phyloP scores from a whole-genome alignment of 2,329 filamentous ascomycete species.

The Tolypocladium cylindrosporum region DNA sequence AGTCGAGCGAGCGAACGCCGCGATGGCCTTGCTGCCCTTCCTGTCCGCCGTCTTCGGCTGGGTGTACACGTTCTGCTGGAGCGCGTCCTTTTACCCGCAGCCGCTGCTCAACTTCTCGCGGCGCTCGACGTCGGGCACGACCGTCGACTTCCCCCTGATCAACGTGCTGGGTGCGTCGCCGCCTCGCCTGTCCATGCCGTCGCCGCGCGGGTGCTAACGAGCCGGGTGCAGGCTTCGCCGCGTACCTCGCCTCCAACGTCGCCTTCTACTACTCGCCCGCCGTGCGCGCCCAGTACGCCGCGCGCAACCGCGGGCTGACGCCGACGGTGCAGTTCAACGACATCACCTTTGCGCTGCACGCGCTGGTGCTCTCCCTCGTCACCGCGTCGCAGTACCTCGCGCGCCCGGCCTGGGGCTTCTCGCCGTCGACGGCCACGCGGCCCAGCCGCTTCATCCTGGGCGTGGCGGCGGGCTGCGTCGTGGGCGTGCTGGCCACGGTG shows the following conservation, averaged over 20 bases:
- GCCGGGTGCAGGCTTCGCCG: constrained; percentile 48
- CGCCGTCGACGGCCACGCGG: constrained; percentile 44
- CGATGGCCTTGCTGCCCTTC: constrained; percentile 30
- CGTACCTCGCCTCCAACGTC: constrained; percentile 66
- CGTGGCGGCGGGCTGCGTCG: constrained; percentile 58
- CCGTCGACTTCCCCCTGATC: constrained; percentile 76
- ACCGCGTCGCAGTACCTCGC: constrained; percentile 71
- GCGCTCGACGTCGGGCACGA: constrained; percentile 70
- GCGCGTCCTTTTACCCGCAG: constrained; percentile 87
- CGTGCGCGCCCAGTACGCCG: constrained; percentile 75
- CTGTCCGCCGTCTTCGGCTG: constrained; percentile 58
- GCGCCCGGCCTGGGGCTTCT: constrained; percentile 65
- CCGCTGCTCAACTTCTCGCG: constrained; percentile 69
- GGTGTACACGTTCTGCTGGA: constrained; percentile 72
- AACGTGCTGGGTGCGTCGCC: constrained; percentile 47
- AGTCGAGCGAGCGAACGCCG: no score
- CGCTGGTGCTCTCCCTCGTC: constrained; percentile 59
- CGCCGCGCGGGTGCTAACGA: not conserved
- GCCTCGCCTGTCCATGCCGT: not conserved
- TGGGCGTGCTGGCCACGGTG: constrained; percentile 44
- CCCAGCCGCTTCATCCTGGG: constrained; percentile 54
- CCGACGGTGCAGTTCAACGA: constrained; percentile 89
- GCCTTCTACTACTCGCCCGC: constrained; percentile 70
- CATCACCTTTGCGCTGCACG: constrained; percentile 78
- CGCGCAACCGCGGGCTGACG: constrained; percentile 61